Base-by-base conservation (phyloP, 2,329 filamentous ascomycete genomes). In the Dactylellina sp. region DNA sequence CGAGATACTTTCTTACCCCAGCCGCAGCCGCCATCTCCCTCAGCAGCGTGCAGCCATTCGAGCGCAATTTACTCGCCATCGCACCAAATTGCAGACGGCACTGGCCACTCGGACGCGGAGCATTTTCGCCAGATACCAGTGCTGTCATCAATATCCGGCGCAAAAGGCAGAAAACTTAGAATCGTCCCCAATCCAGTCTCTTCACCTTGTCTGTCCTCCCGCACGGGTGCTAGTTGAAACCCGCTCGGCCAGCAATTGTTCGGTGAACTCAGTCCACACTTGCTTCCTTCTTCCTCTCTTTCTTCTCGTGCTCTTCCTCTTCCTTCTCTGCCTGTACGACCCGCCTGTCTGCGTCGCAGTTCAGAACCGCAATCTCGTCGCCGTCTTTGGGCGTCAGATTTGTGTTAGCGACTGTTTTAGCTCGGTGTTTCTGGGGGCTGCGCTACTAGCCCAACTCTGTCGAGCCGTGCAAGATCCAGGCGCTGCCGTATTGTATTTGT, bases 321-420 rank as follows among this genome's bases (percentile, higher is more conserved):
- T n/a, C n/a, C n/a, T n/a, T n/a, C n/a, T n/a, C n/a, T n/a, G n/a
- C n/a, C n/a, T n/a, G n/a, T n/a, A n/a, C n/a, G n/a, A n/a, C n/a
- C n/a, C n/a, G n/a, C n/a, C n/a, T n/a, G n/a, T n/a, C n/a, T n/a
- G n/a, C 57, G n/a, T 49, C 46, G 14, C 50, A 24, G 16, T 44
- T 32, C n/a, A 40, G 35, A 20, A 64, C 24, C 37, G 47, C 44
- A 42, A 47, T 44, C 49, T 35, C 42, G 44, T 49, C 63, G 63
- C 46, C 53, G 63, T 53, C 63, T 68, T 60, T 68, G 63, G 62
- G 32, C 63, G 49, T 60, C 63, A 68, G 53, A 57, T 68, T 68
- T 46, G 55, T 40, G 44, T 53, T 59, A 60, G 63, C 63, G 53
- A 68, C 63, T 35, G 63, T 57, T 53, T 53, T 68, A 68, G 63